phyloP scores from a whole-genome alignment of 2,329 filamentous ascomycete species.

The Ascochyta pisi region DNA sequence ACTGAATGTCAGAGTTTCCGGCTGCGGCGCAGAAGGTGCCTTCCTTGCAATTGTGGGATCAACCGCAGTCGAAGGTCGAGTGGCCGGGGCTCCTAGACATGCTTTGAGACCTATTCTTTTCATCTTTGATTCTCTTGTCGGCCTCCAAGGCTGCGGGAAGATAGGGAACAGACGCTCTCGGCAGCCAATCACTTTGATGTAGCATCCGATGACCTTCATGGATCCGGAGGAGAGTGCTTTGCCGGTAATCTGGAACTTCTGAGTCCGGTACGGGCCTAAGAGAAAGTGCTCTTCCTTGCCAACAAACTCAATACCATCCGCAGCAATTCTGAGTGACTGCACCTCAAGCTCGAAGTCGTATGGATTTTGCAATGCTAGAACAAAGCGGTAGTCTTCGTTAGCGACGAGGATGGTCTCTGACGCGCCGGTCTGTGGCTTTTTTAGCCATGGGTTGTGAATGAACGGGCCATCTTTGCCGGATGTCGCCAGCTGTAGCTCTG shows the following conservation, averaged over 20 bases:
- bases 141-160: constrained; percentile 77
- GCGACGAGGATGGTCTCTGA: constrained; percentile 76
- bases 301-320: constrained; percentile 75
- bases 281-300: constrained; percentile 69
- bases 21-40: constrained; percentile 38
- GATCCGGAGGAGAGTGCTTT: constrained; percentile 71
- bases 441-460: constrained; percentile 92
- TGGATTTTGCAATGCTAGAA: constrained; percentile 87
- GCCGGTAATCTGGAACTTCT: constrained; percentile 75
- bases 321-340: constrained; percentile 77
- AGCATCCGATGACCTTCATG: constrained; percentile 77
- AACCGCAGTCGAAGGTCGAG: constrained; percentile 46
- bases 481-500: constrained; percentile 39
- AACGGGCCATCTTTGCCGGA: constrained; percentile 72
- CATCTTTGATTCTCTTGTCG: constrained; percentile 72
- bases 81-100: constrained; percentile 57
- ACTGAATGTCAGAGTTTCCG: constrained; percentile 65
- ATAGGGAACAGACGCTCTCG: constrained; percentile 84
- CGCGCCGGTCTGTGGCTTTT: constrained; percentile 62
- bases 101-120: constrained; percentile 72
- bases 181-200: constrained; percentile 81
- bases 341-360: constrained; percentile 93
- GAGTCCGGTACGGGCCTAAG: constrained; percentile 82
- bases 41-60: constrained; percentile 32
- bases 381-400: constrained; percentile 78